Conservation (phyloP, 2,329 filamentous ascomycete genomes). For the Stagonosporopsis rhizophila region DNA sequence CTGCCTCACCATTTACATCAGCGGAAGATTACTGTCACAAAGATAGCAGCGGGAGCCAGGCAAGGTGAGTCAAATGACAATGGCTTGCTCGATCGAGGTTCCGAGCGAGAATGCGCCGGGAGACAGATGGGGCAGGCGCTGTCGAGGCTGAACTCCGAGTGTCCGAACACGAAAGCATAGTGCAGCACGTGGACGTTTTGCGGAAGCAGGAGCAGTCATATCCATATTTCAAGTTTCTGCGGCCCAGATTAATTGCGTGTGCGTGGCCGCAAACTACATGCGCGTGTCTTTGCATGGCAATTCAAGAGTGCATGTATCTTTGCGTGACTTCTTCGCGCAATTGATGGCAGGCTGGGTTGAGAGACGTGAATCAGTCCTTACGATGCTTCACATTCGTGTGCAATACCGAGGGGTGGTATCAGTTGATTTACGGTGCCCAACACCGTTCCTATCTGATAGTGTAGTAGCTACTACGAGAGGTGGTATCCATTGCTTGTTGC, state of each 20-base stretch:
- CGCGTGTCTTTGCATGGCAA: no score
- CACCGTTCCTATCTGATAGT: slow-evolving; percentile 6
- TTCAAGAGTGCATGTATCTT: background rate
- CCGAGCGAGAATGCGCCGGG: slow-evolving; percentile 18
- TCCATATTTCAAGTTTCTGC: background rate
- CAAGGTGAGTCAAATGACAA: slow-evolving; percentile 30
- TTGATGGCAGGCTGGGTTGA: background rate
- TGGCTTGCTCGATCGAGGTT: background rate
- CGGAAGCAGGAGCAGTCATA: background rate
- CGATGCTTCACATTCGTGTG: background rate
- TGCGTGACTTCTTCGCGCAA: background rate
- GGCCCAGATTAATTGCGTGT: background rate
- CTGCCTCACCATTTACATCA: slow-evolving; percentile 37
- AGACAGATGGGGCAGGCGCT: slow-evolving; percentile 22
- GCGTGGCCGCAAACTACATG: no score
- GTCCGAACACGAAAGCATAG: slow-evolving; percentile 11
- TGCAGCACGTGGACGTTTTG: slow-evolving; percentile 7
- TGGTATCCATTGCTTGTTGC: slow-evolving; percentile 28
- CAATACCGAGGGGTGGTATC: background rate
- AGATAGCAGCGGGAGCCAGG: slow-evolving; percentile 27
- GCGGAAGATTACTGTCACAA: slow-evolving; percentile 21
- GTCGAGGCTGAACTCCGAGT: slow-evolving; percentile 28
- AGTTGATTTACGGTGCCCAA: slow-evolving; percentile 9
- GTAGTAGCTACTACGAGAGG: slow-evolving; percentile 15
- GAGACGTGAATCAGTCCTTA: background rate